Base-by-base conservation (phyloP, 129 eudicot genomes). In the Chrysanthemum makinoi region DNA sequence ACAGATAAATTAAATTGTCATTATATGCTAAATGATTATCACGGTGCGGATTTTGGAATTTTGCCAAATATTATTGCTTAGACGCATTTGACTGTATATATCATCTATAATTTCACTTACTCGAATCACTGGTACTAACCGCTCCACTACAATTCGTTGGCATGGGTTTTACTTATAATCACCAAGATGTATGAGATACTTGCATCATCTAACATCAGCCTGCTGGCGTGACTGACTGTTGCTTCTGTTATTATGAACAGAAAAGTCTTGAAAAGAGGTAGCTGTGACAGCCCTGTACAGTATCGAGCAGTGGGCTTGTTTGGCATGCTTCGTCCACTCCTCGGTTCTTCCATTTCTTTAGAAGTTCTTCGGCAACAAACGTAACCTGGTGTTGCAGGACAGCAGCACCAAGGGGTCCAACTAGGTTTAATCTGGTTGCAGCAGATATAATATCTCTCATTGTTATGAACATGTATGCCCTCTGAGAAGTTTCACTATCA, bases 251-350 rank as follows among this genome's bases (percentile, higher is more conserved):
- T 89, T 74, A 93, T 66, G 98, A 93, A 70, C 98, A 89, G 72
- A 89, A 93, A 62, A 93, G 85, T 62, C 96, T 87, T n/a, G 98
- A 93, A 77, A 93, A 89, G 83, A 93, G 82, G 86, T 93, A 93
- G 71, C 86, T 80, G 75, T 93, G 98, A 66, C 98, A 93, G 6
- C 98, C 97, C 74, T 89, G 98, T 66, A 93, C 87, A 0, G 92
- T 83, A 77, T 93, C 98, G 72, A 93, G 91, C 86, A 93, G 77
- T n/a, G 96, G 98, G 63, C 78, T 75, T 0, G 95, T 87, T 68
- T 93, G 98, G 64, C 98, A 93, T 5, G 95, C 98, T 68, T 89
- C 96, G 43, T 89, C 91, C 14, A 72, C 86, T 0, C 60, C 82
- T 0, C 96, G 85, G 70, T 86, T 84, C 90, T 81, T 89, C 98